phyloP scores from a whole-genome alignment of 495 filamentous ascomycete genomes.

The Neohortaea acidophila region DNA sequence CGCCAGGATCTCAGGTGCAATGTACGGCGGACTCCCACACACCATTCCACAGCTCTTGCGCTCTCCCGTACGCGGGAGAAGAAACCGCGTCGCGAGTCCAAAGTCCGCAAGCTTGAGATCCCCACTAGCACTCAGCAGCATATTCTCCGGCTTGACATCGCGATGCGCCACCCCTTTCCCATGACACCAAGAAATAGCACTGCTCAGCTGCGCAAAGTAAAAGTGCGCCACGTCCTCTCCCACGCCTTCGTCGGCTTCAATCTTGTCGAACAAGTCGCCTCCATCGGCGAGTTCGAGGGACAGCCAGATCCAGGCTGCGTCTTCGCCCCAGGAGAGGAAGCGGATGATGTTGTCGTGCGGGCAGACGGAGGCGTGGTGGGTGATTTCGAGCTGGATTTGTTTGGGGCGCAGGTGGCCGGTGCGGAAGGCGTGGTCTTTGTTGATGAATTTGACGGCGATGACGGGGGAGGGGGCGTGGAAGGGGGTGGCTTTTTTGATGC shows the following conservation, averaged over 20 bases:
- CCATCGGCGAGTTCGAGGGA: constrained; percentile 95
- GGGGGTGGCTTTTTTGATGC: constrained; percentile 87
- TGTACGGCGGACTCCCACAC: constrained; percentile 93
- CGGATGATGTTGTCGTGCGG: constrained; percentile 87
- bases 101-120: constrained; percentile 96
- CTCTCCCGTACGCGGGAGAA: constrained; percentile 75
- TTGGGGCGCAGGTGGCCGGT: constrained; percentile 78
- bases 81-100: constrained; percentile 59
- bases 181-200: constrained; percentile 87
- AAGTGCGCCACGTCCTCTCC: constrained; percentile 85
- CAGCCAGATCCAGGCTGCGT: constrained; percentile 88
- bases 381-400: constrained; percentile 78
- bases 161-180: constrained; percentile 37
- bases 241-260: constrained; percentile 89
- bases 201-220: constrained; percentile 86
- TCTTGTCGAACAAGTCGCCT: constrained; percentile 97
- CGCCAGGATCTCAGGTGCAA: constrained; percentile 68
- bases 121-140: constrained; percentile 49
- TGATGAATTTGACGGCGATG: constrained; percentile 96
- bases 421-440: constrained; percentile 81
- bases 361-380: constrained; percentile 70
- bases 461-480: constrained; percentile 50
- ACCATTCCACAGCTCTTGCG: constrained; percentile 69
- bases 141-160: constrained; percentile 33
- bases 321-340: constrained; percentile 77